Base-by-base conservation (phyloP, 129 eudicot genomes). In the Pulicaria dysenterica region DNA sequence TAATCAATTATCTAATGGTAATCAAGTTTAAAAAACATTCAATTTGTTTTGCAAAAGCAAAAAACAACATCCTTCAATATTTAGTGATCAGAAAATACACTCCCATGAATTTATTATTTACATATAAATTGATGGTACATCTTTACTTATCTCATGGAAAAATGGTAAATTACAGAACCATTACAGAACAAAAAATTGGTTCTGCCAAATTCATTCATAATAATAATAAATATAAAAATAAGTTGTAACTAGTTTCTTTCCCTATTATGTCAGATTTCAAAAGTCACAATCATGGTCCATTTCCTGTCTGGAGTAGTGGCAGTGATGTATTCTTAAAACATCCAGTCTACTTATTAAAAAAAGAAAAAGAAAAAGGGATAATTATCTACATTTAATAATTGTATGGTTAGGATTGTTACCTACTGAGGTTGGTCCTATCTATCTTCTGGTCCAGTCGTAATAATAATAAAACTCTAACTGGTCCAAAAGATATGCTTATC, bases 401-500 rank as follows among this genome's bases (percentile, higher is more conserved):
- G 77, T 42, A 70, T 78, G 82, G 82, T 78, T 70, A 62, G 77
- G 82, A 78, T 63, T 70, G 60, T 17, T 53, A 63, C 67, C 77
- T 51, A 42, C 67, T 70, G 39, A 70, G 58, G 12, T 70, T 68
- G 57, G 54, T 78, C 53, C 58, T 81, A 67, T 76, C 58, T 81
- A 67, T 76, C 82, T 79, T 81, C 62, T 61, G 73, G 70, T 16
- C 82, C 74, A 60, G 24, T n/a, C n/a, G n/a, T 49, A 54, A 16
- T 62, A 43, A 44, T 73, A 38, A 48, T 73, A 46, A 13, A 62
- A 56, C 11, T 63, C 34, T 57, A 60, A 63, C 16, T 82, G 88
- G 90, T 88, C 90, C 90, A 85, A 77, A 74, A 85, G 72, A 78
- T 59, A 83, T 78, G 64, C 70, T 76, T 49, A 53, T 83, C 83